Evolutionary conservation across 2,329 filamentous ascomycete species (phyloP), one percentile per base, ranked within the genome.

Genomic region (Monosporascus sp.): DNA sequence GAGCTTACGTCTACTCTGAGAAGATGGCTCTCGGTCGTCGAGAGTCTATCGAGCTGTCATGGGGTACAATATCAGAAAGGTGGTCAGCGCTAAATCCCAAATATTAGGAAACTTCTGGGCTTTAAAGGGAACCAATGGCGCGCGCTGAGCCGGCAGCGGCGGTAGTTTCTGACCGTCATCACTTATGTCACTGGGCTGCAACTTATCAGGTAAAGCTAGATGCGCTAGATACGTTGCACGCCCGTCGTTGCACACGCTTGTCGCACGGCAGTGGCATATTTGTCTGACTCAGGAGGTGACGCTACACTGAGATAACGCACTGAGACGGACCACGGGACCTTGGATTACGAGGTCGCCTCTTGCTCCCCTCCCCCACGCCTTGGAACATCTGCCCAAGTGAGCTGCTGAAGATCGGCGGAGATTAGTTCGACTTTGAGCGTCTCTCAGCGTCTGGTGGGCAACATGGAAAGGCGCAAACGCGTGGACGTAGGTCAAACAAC

Each of bases 61-160:
- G 43, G 43, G 43, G 43, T 18, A 31, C 43, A 46, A 46, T 46
- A n/a, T 28, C 24, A 18, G 22, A 26, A 31, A 14, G 43, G 43
- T 46, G 43, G 43, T 46, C 43, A 46, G 43, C 43, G 20, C 43
- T 46, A 46, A 46, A 46, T 46, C 43, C 43, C 43, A 46, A 24
- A 46, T 22, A 46, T 46, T 24, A 46, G 43, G 43, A 46, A 31
- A n/a, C 24, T 11, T 46, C 17, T 46, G 40, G 22, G 5, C 2
- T 43, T 14, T 15, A 43, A 24, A 43, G 18, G 40, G 18, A 20
- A 43, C 31, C 31, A 35, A 35, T 35, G 31, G 11, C 9, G 31
- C 9, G 31, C 11, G 31, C 11, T 35, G 9, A 14, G 31, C 31
- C 31, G 31, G 11, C 9, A 11, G 40, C 18, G 20, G 40, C 40